phyloP scores from a whole-genome alignment of 2,329 filamentous ascomycete species.

The Colletotrichum filicis region DNA sequence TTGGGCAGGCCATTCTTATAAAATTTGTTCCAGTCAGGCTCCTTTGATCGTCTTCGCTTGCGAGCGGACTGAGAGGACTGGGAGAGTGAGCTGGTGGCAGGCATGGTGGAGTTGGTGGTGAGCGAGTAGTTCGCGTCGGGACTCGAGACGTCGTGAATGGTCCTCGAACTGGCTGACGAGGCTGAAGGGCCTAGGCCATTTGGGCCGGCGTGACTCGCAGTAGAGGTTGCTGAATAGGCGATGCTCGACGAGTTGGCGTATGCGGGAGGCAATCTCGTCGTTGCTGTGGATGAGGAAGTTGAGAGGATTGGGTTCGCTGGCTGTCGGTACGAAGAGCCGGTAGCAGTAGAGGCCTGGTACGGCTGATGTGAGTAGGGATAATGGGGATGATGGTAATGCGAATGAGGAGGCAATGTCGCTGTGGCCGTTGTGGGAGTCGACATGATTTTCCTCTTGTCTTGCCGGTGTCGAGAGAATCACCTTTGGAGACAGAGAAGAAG shows the following conservation, averaged over 20 bases:
- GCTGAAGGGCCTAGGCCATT: constrained; percentile 51
- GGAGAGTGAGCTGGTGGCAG: constrained; percentile 40
- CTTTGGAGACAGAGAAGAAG: neutral
- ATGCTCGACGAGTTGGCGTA: constrained; percentile 44
- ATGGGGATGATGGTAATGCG: constrained; percentile 72
- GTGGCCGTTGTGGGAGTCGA: constrained; percentile 74
- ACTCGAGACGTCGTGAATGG: constrained; percentile 43
- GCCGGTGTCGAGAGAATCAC: constrained; percentile 35
- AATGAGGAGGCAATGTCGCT: constrained; percentile 51
- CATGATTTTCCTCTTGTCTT: constrained; percentile 61
- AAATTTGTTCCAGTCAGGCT: constrained; percentile 83
- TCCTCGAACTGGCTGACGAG: constrained; percentile 43
- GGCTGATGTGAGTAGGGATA: constrained; percentile 68
- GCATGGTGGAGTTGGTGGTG: constrained; percentile 45
- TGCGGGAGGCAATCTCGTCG: constrained; percentile 46
- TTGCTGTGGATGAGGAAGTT: constrained; percentile 51
- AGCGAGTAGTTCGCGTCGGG: constrained; percentile 44
- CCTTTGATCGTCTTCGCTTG: constrained; percentile 68
- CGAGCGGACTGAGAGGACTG: constrained; percentile 41
- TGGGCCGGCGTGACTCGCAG: constrained; percentile 41
- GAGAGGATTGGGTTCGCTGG: constrained; percentile 49
- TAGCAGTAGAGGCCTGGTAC: constrained; percentile 56
- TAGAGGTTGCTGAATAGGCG: constrained; percentile 37
- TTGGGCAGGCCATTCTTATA: constrained; percentile 86
- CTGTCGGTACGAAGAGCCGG: constrained; percentile 46